Evolutionary conservation across 108 stramenopile genomes (phyloP), one percentile per base, ranked within the genome.

Genomic region (Thalassiosira profunda): DNA sequence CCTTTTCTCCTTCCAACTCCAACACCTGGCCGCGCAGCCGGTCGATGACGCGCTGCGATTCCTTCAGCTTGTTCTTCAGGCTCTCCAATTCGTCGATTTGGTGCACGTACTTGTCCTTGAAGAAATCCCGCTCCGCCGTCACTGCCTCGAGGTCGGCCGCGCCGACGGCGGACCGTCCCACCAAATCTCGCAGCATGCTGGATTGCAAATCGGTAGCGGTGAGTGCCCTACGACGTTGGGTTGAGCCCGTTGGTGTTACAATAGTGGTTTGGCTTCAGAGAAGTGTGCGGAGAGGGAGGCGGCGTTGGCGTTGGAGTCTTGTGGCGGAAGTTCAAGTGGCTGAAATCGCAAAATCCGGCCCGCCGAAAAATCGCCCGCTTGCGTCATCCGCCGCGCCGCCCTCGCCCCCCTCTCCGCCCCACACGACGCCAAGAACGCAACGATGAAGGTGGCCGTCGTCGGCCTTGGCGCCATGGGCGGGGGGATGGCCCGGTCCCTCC

Each of bases 381-480:
- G n/a, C n/a, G n/a, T n/a, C n/a, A n/a, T n/a, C n/a, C n/a, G n/a
- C n/a, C n/a, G n/a, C n/a, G n/a, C n/a, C n/a, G n/a, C n/a, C n/a
- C n/a, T n/a, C 43, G 43, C 21, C 43, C 18, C 20, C 43, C 42
- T 43, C 42, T 43, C 42, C 42, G 4, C 42, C 42, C 5, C 42
- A 15, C 1, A 46, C 45, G 2, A 0, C 9, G 23, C 53, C 52
- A 8, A 54, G 7, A 4, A 9, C 52, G 29, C 67, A 47, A 65
- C 31, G 3, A 65, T 71, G 43, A 77, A 77, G 21, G 82, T 67
- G 14, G 55, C 77, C 11, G 48, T 83, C 15, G 72, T 83, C 45
- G 82, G 82, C 53, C 67, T 89, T 38, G 85, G 85, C 11, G 87
- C 91, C 64, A 92, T 92, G 91, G 91, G 91, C 31, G 82, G 84